Conservation (phyloP, 2,329 filamentous ascomycete genomes). For the Diaporthe humulicola region DNA sequence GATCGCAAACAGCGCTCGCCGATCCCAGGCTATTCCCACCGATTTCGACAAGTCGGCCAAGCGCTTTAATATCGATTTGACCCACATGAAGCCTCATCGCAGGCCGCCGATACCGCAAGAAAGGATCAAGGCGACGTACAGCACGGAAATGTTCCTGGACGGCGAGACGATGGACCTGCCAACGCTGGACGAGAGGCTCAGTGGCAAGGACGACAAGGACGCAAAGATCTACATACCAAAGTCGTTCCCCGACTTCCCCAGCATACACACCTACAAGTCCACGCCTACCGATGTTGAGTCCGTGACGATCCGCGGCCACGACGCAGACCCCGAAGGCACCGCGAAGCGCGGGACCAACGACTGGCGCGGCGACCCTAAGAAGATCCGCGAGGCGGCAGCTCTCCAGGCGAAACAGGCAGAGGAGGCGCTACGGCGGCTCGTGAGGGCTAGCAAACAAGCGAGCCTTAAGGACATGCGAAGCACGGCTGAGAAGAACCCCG, state of each 20-base stretch:
- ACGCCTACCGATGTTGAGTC: constrained; percentile 61
- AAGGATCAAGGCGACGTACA: constrained; percentile 55
- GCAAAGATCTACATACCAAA: constrained; percentile 68
- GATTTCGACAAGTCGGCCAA: constrained; percentile 70
- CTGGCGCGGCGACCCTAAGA: constrained; percentile 64
- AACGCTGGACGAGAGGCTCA: constrained; percentile 67
- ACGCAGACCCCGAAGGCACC: constrained; percentile 42
- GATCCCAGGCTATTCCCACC: constrained; percentile 65
- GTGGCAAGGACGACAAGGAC: constrained; percentile 69
- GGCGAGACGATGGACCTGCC: constrained; percentile 57
- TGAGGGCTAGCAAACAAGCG: constrained; percentile 73
- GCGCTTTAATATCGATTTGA: constrained; percentile 64
- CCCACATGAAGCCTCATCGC: constrained; percentile 68
- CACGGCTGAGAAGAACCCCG: constrained; percentile 64
- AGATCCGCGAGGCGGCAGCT: constrained; percentile 71
- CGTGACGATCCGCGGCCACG: constrained; percentile 47
- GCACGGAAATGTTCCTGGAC: constrained; percentile 50
- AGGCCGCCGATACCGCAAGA: constrained; percentile 63
- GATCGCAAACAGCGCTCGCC: constrained; percentile 62
- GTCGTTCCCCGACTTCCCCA: constrained; percentile 73
- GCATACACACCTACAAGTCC: constrained; percentile 73
- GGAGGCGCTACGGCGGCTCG: constrained; percentile 70
- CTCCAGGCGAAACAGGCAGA: constrained; percentile 73
- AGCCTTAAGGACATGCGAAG: constrained; percentile 74
- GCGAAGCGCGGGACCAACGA: constrained; percentile 42